Evolutionary conservation across 2,329 filamentous ascomycete species (phyloP).

Genomic region (Colletotrichum gloeosporioides): DNA sequence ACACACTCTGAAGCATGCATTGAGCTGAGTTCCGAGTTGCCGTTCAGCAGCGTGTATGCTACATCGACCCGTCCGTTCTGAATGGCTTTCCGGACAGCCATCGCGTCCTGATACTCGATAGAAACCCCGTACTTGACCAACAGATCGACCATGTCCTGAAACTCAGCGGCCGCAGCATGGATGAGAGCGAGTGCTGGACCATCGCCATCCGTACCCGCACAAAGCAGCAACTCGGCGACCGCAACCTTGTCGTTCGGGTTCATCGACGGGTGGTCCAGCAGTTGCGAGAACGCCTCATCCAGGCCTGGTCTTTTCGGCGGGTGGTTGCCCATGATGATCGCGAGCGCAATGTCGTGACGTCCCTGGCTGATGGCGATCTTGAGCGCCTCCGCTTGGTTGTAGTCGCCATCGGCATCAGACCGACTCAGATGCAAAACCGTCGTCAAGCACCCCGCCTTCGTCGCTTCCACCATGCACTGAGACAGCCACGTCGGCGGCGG

Average conservation of each 20-base stretch:
- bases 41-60: constrained; percentile 51
- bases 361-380: constrained; percentile 53
- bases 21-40: constrained; percentile 47
- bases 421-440: constrained; percentile 57
- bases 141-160: constrained; percentile 60
- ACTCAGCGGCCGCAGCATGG: constrained; percentile 53
- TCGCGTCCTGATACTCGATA: constrained; percentile 57
- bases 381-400: constrained; percentile 57
- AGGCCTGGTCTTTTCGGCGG: constrained; percentile 55
- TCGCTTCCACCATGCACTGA: constrained; percentile 57
- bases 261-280: constrained; percentile 52
- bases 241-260: constrained; percentile 54
- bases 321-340: constrained; percentile 57
- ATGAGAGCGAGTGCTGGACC: constrained; percentile 52
- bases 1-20: constrained; percentile 56
- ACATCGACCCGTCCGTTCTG: constrained; percentile 50
- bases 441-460: constrained; percentile 52
- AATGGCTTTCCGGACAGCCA: constrained; percentile 55
- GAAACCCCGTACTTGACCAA: constrained; percentile 59
- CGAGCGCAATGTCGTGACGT: constrained; percentile 59
- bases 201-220: constrained; percentile 61
- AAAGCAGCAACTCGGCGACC: constrained; percentile 61
- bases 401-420: constrained; percentile 58
- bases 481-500: constrained; percentile 50
- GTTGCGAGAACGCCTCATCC: constrained; percentile 53